Evolutionary conservation across 2,329 filamentous ascomycete species (phyloP), one percentile per base, ranked within the genome.

Genomic region (Dactylellina drechsleri): DNA sequence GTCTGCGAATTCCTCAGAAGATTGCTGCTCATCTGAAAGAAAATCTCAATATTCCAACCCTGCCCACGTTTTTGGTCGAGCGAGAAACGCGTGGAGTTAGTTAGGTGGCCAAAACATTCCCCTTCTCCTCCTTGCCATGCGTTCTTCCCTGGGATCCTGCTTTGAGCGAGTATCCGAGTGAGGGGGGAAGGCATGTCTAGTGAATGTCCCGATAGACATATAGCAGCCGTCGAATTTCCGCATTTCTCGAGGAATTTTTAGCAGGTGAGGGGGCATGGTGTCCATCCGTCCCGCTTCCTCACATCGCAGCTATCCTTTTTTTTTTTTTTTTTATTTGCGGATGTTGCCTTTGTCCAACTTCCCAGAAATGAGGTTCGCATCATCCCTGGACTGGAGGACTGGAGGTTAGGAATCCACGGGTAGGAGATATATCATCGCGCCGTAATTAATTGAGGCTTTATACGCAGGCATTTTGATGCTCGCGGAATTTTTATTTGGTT

Each of bases 101-200:
- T 74, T 67, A 67, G 50, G 50, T 67, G 70, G 70, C 70, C 70
- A 74, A 74, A 62, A 74, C 70, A 74, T 74, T 66, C 57, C 43
- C 49, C 18, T 12, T 10, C 26, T 40, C 8, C 18, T 10, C 10
- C 40, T 40, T 8, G 40, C 52, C 57, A 45, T 68, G 56, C 59
- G 26, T 66, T 66, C 60, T 68, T 61, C 13, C 13, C n/a, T 12
- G 31, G 31, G 10, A 36, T 36, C 10, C 31, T 36, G 23, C 31
- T 10, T 36, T 36, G 31, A 36, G 31, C 31, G 31, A 36, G 31
- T 36, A 10, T 36, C 31, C 31, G 43, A 47, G 16, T 15, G 43
- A 47, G 16, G 43, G 13, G 43, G 13, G 43, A 18, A 16, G 13
- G 43, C 16, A n/a, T 15, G 15, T 6, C 13, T 16, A 12, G 15